These are phyloP conservation scores for Phalaenopsis aphrodite DNA, from an alignment of 106 monocot genomes.

Conservation along the genomic window DNA sequence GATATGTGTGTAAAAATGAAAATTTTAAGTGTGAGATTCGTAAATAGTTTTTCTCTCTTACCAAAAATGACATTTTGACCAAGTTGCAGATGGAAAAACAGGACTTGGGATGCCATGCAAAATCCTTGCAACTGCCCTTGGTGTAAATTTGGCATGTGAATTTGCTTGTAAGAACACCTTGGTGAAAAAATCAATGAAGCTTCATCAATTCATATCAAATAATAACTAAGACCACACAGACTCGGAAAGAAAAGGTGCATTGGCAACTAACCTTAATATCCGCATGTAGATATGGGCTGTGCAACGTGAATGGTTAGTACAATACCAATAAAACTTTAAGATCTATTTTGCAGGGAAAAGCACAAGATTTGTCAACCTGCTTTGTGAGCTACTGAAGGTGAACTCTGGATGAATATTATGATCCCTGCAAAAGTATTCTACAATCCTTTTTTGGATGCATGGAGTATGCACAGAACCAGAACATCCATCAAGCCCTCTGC, in stretches of 20 bases:
- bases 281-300: constrained; percentile 77
- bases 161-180: constrained; percentile 94
- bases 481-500: constrained; percentile 56
- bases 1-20: no score
- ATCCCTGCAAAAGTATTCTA: constrained; percentile 51
- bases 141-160: constrained; percentile 72
- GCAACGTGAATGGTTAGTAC: constrained; percentile 16
- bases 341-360: not conserved
- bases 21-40: no score
- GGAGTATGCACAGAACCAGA: constrained; percentile 58
- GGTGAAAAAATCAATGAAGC: not conserved
- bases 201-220: constrained; percentile 2
- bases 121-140: constrained; percentile 92
- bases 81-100: constrained; percentile 73
- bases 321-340: no score
- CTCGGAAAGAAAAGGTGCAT: not conserved
- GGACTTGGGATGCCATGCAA: constrained; percentile 98
- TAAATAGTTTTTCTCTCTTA: constrained; percentile 8
- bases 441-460: constrained; percentile 69
- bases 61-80: constrained; percentile 91
- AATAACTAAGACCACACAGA: not conserved
- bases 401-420: constrained; percentile 7
- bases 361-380: constrained; percentile 42
- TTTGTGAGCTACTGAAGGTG: constrained; percentile 13
- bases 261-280: constrained; percentile 74